phyloP scores from a whole-genome alignment of 208 protist genomes.

The Trypanosoma grayi region DNA sequence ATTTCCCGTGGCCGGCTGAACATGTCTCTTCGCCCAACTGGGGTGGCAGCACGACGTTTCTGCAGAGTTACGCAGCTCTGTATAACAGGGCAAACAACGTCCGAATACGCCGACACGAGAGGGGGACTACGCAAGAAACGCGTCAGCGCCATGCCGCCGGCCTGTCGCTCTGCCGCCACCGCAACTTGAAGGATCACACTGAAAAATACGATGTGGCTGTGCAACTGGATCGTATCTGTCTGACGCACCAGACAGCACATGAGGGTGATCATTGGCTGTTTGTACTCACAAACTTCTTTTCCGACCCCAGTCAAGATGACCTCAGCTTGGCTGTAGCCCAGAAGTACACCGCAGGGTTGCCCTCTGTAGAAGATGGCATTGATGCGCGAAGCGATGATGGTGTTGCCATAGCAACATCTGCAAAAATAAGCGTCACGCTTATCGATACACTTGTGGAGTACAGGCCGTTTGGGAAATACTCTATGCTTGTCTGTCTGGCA shows the following conservation, averaged over 20 bases:
- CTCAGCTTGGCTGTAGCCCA: constrained; percentile 15
- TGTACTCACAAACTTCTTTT: constrained; percentile 50
- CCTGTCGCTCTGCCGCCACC: constrained; percentile 24
- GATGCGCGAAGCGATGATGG: constrained; percentile 21
- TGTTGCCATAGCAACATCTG: constrained; percentile 19
- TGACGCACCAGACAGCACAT: constrained; percentile 44
- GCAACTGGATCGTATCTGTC: constrained; percentile 29
- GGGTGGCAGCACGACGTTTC: constrained; percentile 18
- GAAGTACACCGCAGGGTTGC: background rate
- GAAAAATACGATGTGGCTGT: constrained; percentile 28
- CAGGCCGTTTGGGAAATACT: constrained; percentile 19
- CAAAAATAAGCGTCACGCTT: constrained; percentile 13
- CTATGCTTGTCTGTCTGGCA: constrained; percentile 14
- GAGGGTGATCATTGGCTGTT: constrained; percentile 53
- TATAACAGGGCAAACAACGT: constrained; percentile 23
- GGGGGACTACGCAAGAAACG: background rate
- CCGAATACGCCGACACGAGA: background rate
- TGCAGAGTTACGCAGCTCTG: constrained; percentile 29
- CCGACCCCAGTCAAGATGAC: constrained; percentile 9
- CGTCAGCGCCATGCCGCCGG: constrained; percentile 7
- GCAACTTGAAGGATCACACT: constrained; percentile 25
- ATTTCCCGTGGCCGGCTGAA: constrained; percentile 27
- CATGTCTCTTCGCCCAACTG: constrained; percentile 24
- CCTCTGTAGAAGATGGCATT: background rate
- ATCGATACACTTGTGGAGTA: constrained; percentile 26